Evolutionary conservation across 345 rosid species (phyloP), one percentile per base, ranked within the genome.

Genomic region (Draba incana): DNA sequence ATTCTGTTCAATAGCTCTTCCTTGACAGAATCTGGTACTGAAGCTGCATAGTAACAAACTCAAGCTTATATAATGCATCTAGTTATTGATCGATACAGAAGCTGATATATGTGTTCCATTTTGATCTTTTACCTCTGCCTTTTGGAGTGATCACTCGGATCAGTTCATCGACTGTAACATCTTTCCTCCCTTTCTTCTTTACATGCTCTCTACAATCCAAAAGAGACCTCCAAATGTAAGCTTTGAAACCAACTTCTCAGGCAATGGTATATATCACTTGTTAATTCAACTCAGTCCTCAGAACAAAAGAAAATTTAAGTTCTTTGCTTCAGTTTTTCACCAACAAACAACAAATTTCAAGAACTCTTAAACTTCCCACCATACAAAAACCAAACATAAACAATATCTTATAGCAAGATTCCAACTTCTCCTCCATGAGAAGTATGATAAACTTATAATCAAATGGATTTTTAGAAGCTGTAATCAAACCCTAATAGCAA

Each of bases 131-230:
- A 88, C 98, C 95, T 88, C 98, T 87, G 75, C 95, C 97, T 80
- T 84, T 85, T 1, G 95, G 92, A 16, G 95, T 86, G 46, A 92
- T 86, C 20, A 81, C 84, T 66, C 85, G 83, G 20, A 89, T 81
- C 30, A 92, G 90, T 62, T 89, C 96, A 78, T 92, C 98, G 16
- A 89, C 84, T 8, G 88, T 86, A 10, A 89, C 89, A 63, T 84
- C 85, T 71, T 81, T 86, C 74, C 87, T 82, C 12, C 92, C 95
- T 75, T 87, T 87, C 83, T 92, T 83, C 86, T 79, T 83, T 41
- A 76, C 75, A 76, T 81, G 86, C 63, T 84, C 89, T 87, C 94
- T 92, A 44, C 57, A 69, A 16, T 12, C 23, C 0, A 13, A 71
- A 15, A 31, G 3, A 45, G 23, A 62, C 47, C 44, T 64, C 46